Conservation (phyloP, 139 green algal genomes). For the Asterochloris erici region DNA sequence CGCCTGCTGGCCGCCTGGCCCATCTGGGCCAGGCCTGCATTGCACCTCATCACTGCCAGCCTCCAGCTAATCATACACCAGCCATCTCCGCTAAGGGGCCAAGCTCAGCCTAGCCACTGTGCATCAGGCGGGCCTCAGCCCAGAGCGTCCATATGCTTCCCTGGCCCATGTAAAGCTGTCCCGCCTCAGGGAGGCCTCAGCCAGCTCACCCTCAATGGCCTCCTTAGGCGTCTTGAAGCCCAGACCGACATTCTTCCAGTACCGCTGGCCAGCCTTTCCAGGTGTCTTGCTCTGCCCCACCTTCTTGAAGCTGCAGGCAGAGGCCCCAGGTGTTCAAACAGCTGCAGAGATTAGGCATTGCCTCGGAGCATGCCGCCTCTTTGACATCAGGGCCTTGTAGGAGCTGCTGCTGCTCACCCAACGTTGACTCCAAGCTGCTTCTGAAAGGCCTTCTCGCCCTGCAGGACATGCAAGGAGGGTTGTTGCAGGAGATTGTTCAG, state of each 20-base stretch:
- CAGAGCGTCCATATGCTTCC: background rate
- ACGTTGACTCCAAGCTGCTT: slow-evolving; percentile 90
- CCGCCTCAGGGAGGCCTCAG: background rate
- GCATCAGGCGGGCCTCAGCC: no score
- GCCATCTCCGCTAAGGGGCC: no score
- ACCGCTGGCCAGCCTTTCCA: slow-evolving; percentile 86
- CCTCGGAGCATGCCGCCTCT: background rate
- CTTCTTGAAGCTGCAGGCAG: slow-evolving; percentile 62
- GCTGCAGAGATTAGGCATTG: background rate
- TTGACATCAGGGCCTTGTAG: background rate
- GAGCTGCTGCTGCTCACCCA: slow-evolving; percentile 44
- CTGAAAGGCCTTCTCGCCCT: slow-evolving; percentile 93
- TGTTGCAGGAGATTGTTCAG: no score
- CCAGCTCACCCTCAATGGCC: slow-evolving; percentile 90
- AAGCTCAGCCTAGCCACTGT: no score
- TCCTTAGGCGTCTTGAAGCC: slow-evolving; percentile 98
- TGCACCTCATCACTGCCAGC: no score
- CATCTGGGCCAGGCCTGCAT: no score
- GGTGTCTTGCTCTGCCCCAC: slow-evolving; percentile 67
- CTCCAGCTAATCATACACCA: no score
- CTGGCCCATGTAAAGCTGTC: background rate
- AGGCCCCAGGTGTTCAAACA: background rate
- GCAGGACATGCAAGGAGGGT: slow-evolving; percentile 13
- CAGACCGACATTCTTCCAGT: slow-evolving; percentile 94
- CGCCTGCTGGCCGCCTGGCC: no score